These are phyloP conservation scores for Myxozyma monticola DNA, from an alignment of 805 yeast genomes.

Conservation along the genomic window DNA sequence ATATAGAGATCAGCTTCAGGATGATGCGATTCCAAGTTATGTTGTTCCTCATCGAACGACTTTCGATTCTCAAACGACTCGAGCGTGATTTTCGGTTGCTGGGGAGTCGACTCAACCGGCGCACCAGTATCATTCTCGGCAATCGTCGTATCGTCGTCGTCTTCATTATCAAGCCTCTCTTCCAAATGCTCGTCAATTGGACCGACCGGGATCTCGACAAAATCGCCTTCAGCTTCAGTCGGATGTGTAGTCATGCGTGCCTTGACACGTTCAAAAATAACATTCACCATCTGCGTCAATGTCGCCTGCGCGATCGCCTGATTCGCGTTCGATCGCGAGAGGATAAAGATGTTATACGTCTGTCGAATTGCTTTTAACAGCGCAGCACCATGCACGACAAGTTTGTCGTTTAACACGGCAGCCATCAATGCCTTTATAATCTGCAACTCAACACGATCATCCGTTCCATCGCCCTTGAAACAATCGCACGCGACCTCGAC, in stretches of 20 bases:
- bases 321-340: constrained; percentile 76
- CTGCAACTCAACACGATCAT: constrained; percentile 84
- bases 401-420: constrained; percentile 74
- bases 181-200: constrained; percentile 9
- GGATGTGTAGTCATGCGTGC: constrained; percentile 33
- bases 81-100: constrained; percentile 33
- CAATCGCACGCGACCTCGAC: constrained; percentile 81
- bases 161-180: constrained; percentile 4
- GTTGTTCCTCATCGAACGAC: constrained; percentile 39
- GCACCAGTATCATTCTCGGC: background rate
- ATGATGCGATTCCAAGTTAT: constrained; percentile 35
- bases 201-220: constrained; percentile 22
- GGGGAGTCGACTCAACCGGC: background rate
- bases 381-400: constrained; percentile 88
- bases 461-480: constrained; percentile 90
- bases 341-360: constrained; percentile 86
- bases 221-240: constrained; percentile 5
- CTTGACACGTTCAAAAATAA: constrained; percentile 75
- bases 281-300: constrained; percentile 82
- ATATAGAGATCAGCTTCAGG: constrained; percentile 64
- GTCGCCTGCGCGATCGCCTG: constrained; percentile 96
- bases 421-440: constrained; percentile 89
- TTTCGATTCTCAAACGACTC: constrained; percentile 38
- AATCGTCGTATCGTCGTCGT: constrained; percentile 19
- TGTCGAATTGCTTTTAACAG: constrained; percentile 88